These are phyloP conservation scores for Fusarium lyarnte DNA, from an alignment of 2,329 filamentous ascomycete species.

Conservation along the genomic window DNA sequence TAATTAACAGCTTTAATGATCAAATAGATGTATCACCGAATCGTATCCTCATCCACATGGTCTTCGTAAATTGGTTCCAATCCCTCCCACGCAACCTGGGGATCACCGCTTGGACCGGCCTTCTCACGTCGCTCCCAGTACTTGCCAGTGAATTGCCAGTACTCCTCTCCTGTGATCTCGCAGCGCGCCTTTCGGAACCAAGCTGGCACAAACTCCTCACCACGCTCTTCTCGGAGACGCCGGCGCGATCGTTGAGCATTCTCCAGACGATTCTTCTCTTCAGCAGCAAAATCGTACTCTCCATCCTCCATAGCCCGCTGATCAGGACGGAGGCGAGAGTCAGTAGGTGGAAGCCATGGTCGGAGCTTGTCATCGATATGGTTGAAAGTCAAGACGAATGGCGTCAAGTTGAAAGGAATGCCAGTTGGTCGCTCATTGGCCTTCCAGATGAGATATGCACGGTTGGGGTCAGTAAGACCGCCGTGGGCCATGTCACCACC, in stretches of 20 bases:
- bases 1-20: not conserved
- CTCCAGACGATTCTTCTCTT: slow-evolving; percentile 94
- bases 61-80: slow-evolving; percentile 78
- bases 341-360: slow-evolving; percentile 85
- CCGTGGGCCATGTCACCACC: slow-evolving; percentile 53
- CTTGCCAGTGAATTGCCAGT: slow-evolving; percentile 87
- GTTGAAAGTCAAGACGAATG: slow-evolving; percentile 95
- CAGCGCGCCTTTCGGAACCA: slow-evolving; percentile 85
- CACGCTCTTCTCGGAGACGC: slow-evolving; percentile 75
- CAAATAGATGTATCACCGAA: slow-evolving; percentile 4
- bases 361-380: slow-evolving; percentile 85
- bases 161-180: slow-evolving; percentile 84
- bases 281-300: slow-evolving; percentile 92
- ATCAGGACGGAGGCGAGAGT: slow-evolving; percentile 91
- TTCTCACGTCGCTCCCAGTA: slow-evolving; percentile 84
- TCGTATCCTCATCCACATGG: slow-evolving; percentile 24
- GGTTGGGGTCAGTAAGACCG: slow-evolving; percentile 71
- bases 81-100: slow-evolving; percentile 68
- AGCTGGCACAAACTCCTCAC: slow-evolving; percentile 82
- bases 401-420: slow-evolving; percentile 96
- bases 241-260: slow-evolving; percentile 86
- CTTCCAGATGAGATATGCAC: slow-evolving; percentile 94
- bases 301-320: slow-evolving; percentile 99
- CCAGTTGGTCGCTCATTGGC: slow-evolving; percentile 81
- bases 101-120: slow-evolving; percentile 68